Evolutionary conservation across 2,329 filamentous ascomycete genomes (phyloP).

Genomic region (Botrytis fragariae): DNA sequence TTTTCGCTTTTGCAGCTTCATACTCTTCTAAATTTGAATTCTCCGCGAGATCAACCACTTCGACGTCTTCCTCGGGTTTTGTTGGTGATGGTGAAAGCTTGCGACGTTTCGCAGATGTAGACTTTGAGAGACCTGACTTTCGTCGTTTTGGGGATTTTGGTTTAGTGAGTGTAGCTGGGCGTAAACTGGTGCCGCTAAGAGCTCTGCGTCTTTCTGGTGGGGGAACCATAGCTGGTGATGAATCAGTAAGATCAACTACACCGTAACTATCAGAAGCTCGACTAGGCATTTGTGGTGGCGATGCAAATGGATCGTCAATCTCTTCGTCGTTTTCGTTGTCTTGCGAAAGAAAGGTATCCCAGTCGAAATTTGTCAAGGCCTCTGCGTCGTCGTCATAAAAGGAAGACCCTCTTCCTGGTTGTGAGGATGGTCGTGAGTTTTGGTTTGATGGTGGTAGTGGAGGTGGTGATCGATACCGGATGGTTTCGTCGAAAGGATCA

Average conservation of each 20-base stretch:
- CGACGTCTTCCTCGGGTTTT: conserved; percentile 23
- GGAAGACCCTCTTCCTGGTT: conserved; percentile 1
- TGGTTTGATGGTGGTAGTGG: background rate
- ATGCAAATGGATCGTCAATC: background rate
- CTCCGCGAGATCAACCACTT: conserved; percentile 34
- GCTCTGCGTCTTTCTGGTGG: conserved; percentile 33
- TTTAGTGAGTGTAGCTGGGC: conserved; percentile 22
- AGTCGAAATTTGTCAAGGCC: background rate
- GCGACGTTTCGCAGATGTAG: conserved; percentile 10
- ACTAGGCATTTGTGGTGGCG: background rate
- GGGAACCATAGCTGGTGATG: conserved; percentile 27
- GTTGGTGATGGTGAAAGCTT: conserved; percentile 9
- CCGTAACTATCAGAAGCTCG: conserved; percentile 21
- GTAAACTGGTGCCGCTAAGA: conserved; percentile 19
- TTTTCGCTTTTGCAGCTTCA: conserved; percentile 32
- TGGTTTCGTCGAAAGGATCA: background rate
- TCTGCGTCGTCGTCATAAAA: background rate
- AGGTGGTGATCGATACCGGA: conserved; percentile 7
- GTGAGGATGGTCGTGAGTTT: background rate
- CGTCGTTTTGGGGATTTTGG: conserved; percentile 7
- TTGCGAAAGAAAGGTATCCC: background rate
- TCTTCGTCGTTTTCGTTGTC: background rate
- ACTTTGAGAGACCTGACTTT: background rate
- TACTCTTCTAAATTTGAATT: conserved; percentile 33
- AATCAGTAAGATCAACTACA: conserved; percentile 34